Conservation (phyloP, 2,329 filamentous ascomycete genomes). For the Colletotrichum australisinense region DNA sequence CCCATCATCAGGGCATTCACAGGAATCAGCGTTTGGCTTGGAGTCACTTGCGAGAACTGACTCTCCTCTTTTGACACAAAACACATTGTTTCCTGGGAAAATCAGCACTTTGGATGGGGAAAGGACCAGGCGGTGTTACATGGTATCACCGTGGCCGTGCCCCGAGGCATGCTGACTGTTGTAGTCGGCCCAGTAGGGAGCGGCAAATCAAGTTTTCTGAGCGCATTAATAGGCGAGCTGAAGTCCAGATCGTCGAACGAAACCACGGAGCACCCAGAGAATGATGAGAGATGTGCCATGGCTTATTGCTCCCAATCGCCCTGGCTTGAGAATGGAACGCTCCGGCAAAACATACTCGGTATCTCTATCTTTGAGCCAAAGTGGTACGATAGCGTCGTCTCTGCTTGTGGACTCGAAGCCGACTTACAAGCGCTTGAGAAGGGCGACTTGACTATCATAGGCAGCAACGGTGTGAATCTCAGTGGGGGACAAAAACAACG, state of each 20-base stretch:
- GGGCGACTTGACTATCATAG: neutral
- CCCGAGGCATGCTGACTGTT: neutral
- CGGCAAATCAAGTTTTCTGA: constrained; percentile 28
- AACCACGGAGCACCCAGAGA: neutral
- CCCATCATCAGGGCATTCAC: too few relatives aligned
- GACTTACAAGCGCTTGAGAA: constrained; percentile 2
- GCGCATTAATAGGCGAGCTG: constrained; percentile 21
- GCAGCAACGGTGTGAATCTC: constrained; percentile 17
- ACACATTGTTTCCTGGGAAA: neutral
- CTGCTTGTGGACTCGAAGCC: constrained; percentile 8
- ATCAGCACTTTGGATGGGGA: constrained; percentile 17
- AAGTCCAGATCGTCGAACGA: neutral
- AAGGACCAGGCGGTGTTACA: neutral
- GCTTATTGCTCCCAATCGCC: constrained; percentile 24
- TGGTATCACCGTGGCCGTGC: neutral
- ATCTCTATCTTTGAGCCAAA: neutral
- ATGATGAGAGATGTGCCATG: neutral
- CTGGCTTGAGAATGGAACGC: constrained; percentile 17
- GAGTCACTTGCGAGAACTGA: too few relatives aligned
- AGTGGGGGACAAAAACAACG: constrained; percentile 28
- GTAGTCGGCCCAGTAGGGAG: constrained; percentile 30
- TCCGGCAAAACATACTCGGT: constrained; percentile 13
- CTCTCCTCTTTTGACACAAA: neutral
- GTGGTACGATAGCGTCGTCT: constrained; percentile 10
- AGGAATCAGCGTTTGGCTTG: neutral